Conservation (phyloP, 352 stramenopile species). For the Elongisporangium prolatum region DNA sequence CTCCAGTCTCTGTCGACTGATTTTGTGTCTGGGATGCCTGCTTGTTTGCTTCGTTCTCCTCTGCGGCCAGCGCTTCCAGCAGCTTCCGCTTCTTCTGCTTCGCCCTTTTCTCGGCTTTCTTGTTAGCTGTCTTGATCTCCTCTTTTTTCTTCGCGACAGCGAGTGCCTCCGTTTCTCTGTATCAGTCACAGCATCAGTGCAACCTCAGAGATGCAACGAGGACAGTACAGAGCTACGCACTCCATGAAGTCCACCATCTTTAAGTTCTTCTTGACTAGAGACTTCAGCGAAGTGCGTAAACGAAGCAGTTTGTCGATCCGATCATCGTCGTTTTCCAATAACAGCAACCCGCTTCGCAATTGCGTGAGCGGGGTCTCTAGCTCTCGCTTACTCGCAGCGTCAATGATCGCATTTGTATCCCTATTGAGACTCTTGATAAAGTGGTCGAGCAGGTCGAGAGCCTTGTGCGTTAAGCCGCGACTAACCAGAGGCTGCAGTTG, state of each 20-base stretch:
- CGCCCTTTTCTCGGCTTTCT: slow-evolving; percentile 3
- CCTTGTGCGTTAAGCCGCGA: neutral
- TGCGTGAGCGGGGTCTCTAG: neutral
- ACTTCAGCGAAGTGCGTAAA: neutral
- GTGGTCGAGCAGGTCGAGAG: neutral
- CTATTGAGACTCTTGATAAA: neutral
- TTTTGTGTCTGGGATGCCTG: neutral
- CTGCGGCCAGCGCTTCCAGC: slow-evolving; percentile 14
- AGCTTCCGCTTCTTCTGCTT: slow-evolving; percentile 29
- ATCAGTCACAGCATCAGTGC: neutral
- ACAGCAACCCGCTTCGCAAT: neutral
- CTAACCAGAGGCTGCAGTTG: neutral
- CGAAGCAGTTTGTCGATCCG: neutral
- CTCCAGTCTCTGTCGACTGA: neutral
- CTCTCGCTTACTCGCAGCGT: neutral
- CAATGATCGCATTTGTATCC: neutral
- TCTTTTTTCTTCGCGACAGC: slow-evolving; percentile 9
- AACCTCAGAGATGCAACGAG: neutral
- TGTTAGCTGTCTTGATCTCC: slow-evolving; percentile 14
- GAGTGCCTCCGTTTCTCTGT: slow-evolving; percentile 5
- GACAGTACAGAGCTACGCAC: slow-evolving; percentile 1
- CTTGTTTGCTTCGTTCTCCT: slow-evolving; percentile 2
- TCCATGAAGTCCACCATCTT: slow-evolving; percentile 1
- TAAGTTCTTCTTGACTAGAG: neutral
- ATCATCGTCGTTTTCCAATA: neutral